Base-by-base conservation (phyloP, 345 rosid genomes). In the Melaleuca alternifolia region DNA sequence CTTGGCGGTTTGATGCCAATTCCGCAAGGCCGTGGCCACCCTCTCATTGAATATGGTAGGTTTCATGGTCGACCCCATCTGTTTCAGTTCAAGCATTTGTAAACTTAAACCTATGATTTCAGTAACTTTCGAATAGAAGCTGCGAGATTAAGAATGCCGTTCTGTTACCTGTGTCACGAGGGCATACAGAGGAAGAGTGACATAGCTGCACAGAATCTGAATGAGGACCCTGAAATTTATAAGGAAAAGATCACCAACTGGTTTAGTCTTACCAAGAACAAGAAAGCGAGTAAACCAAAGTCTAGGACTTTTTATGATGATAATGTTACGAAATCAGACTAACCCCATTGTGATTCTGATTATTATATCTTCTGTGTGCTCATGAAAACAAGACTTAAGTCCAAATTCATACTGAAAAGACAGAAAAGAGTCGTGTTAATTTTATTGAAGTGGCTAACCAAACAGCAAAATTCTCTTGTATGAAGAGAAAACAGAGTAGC, bases 41-140 rank as follows among this genome's bases (percentile, higher is more conserved):
- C 86, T 88, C 20, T 95, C 98, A 54, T 95, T 92, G 91, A 97
- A 96, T 81, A 97, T 89, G 23, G 97, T 94, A 9, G 98, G 95
- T 87, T 94, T 97, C 98, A 97, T 95, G 61, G 91, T 93, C 1
- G 99, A 92, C 7, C 99, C 99, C 99, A 97, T 97, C 98, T 97
- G 89, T 61, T 41, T 21, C 37, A 61, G 50, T 44, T 26, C 75
- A 51, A 8, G 41, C 59, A 51, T 18, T 41, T 5, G 81, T 37
- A 37, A 71, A 71, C 7, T 37, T 33, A 71, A 71, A 18, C 13
- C 48, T 37, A 71, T 6, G 48, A 71, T 41, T 37, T 21, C 81
- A 11, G 41, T 41, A 33, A 71, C 23, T 71, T 18, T 20, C 26
- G 2, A 33, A 3, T 21, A 7, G 4, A 20, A 24, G 21, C 56